Conservation (phyloP, 768 basidiomycete species). For the Boletus barrowsii region DNA sequence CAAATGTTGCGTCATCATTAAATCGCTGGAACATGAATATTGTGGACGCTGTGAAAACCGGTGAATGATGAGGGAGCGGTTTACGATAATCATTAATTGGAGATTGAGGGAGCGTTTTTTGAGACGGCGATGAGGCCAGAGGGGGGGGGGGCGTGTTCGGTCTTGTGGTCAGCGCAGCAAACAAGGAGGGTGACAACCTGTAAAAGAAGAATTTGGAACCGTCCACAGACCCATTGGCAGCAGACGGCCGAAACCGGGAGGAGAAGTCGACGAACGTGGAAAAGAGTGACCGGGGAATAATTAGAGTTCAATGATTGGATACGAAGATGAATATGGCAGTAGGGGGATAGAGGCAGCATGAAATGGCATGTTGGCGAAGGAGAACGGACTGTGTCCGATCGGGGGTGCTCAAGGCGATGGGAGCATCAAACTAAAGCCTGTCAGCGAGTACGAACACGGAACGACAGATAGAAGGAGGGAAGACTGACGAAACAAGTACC, state of each 20-base stretch:
- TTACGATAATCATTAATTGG: constrained; percentile 22
- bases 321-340: constrained; percentile 18
- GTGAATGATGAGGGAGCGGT: constrained; percentile 1
- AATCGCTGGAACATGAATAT: not conserved
- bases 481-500: constrained; percentile 11
- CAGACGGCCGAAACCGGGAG: not conserved
- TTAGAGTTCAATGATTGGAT: constrained; percentile 28
- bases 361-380: constrained; percentile 7
- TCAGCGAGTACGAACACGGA: constrained; percentile 1
- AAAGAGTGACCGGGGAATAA: not conserved
- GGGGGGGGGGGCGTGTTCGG: not conserved
- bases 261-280: constrained; percentile 8
- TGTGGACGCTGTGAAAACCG: constrained; percentile 12
- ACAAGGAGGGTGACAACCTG: not conserved
- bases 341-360: constrained; percentile 8
- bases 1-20: constrained; percentile 2
- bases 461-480: constrained; percentile 12
- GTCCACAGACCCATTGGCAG: not conserved
- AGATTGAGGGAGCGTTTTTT: constrained; percentile 14
- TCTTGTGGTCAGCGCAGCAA: not conserved
- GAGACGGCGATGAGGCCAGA: constrained; percentile 1
- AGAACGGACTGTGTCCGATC: not conserved
- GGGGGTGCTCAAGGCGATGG: not conserved
- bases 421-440: constrained; percentile 22
- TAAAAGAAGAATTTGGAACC: constrained; percentile 8